Evolutionary conservation across 75 land plant genomes (phyloP).

Genomic region (Azolla pinnata): DNA sequence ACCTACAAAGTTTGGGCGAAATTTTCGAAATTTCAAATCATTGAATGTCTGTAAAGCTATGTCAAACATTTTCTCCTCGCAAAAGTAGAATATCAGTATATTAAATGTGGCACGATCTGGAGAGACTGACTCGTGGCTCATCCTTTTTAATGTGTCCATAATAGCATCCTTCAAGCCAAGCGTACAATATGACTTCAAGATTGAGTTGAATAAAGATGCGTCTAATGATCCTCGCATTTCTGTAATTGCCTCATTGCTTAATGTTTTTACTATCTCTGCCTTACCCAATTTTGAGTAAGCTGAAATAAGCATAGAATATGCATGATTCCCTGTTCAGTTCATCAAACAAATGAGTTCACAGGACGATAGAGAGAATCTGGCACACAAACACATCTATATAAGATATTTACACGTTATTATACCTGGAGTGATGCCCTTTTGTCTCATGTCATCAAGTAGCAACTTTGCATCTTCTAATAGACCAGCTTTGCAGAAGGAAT

Average conservation of each 20-base stretch:
- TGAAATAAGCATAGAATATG: conserved; percentile 67
- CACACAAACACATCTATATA: background rate
- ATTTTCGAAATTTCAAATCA: conserved; percentile 71
- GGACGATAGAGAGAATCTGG: background rate
- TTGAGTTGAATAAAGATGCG: conserved; percentile 55
- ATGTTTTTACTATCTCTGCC: conserved; percentile 51
- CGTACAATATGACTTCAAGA: conserved; percentile 71
- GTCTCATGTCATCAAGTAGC: background rate
- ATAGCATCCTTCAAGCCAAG: conserved; percentile 63
- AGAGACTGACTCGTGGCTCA: conserved; percentile 57
- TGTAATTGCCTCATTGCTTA: conserved; percentile 47
- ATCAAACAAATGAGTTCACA: conserved; percentile 6
- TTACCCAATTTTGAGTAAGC: conserved; percentile 47
- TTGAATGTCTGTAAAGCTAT: conserved; percentile 53
- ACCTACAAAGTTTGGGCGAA: conserved; percentile 60
- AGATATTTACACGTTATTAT: background rate
- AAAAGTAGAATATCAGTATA: conserved; percentile 64
- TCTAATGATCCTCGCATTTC: conserved; percentile 41
- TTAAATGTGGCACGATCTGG: conserved; percentile 69
- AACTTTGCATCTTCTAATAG: background rate
- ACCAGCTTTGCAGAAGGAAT: background rate
- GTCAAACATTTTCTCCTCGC: conserved; percentile 49
- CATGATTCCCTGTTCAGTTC: conserved; percentile 84
- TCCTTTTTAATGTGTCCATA: conserved; percentile 53
- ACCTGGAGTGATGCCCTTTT: conserved; percentile 1